Evolutionary conservation across 1,284 basidiomycete species (phyloP).

Genomic region (Microbotryum violaceum): DNA sequence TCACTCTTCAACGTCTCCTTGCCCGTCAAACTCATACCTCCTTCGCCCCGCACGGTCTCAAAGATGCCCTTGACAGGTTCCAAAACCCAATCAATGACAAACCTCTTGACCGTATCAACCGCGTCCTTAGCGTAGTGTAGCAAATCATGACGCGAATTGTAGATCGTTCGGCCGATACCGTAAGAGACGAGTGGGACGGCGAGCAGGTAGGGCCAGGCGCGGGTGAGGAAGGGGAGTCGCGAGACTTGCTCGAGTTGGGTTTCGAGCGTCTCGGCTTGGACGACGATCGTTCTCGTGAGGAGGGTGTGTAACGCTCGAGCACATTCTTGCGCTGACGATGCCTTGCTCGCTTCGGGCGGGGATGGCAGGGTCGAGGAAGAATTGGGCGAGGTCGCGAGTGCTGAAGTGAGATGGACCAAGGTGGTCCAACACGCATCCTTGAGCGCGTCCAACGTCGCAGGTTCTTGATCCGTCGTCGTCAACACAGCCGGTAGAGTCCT

Average conservation of each 20-base stretch:
- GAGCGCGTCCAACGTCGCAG: too few species aligned
- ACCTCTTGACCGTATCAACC: conserved; percentile 62
- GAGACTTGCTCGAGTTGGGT: conserved; percentile 8
- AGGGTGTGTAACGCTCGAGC: too few species aligned
- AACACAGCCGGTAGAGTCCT: too few species aligned
- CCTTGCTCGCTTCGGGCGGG: not conserved
- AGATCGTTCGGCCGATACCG: conserved; percentile 14
- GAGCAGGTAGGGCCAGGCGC: conserved; percentile 33
- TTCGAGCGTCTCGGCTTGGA: too few species aligned
- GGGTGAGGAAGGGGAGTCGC: conserved; percentile 20
- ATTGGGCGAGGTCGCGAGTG: conserved; percentile 2
- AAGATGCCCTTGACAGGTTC: conserved; percentile 77
- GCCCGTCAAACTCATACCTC: conserved; percentile 60
- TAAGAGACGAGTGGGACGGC: conserved; percentile 22
- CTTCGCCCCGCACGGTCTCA: conserved; percentile 71
- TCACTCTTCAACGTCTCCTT: conserved; percentile 72
- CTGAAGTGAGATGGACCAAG: conserved; percentile 11
- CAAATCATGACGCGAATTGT: conserved; percentile 34
- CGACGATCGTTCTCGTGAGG: too few species aligned
- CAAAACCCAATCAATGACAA: conserved; percentile 76
- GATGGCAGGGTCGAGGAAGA: not conserved
- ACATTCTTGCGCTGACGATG: too few species aligned
- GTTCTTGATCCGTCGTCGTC: too few species aligned
- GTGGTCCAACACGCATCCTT: conserved; percentile 12
- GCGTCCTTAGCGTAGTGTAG: conserved; percentile 55